These are phyloP conservation scores for Ulmus americana DNA, from an alignment of 331 rosid genomes.

Conservation along the genomic window DNA sequence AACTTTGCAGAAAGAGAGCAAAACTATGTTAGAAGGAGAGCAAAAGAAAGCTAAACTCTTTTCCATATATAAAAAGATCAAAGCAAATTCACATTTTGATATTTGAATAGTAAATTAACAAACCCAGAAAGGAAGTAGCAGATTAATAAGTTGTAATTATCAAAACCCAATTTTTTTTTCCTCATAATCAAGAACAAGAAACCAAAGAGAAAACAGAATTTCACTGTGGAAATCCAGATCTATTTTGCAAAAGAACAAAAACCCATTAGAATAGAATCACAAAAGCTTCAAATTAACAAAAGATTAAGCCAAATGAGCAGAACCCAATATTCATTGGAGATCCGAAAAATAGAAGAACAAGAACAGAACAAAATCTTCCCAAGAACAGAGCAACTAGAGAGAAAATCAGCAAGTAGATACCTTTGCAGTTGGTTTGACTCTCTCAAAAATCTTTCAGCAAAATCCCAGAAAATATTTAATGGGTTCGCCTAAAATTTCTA, in stretches of 20 bases:
- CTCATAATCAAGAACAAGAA: background rate
- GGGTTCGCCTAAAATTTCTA: background rate
- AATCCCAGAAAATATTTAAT: slow-evolving; percentile 6
- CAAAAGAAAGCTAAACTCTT: background rate
- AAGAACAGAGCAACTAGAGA: slow-evolving; percentile 3
- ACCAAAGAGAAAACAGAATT: background rate
- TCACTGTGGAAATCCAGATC: slow-evolving; percentile 36
- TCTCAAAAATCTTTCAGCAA: background rate
- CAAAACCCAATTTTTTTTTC: too few relatives aligned
- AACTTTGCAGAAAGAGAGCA: slow-evolving; percentile 10
- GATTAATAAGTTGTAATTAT: background rate
- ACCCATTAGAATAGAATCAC: background rate
- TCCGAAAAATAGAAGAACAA: background rate
- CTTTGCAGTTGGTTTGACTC: background rate
- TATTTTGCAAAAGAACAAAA: slow-evolving; percentile 7
- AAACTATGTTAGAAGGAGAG: background rate
- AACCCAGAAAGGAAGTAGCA: background rate
- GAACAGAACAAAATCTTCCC: background rate
- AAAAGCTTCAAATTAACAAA: background rate
- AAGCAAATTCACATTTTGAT: background rate
- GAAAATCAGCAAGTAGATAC: slow-evolving; percentile 6
- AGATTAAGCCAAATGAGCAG: background rate
- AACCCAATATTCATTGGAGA: background rate
- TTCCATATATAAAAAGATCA: background rate
- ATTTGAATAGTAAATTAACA: background rate